These are phyloP conservation scores for Mayamaea pseudoterrestris DNA, from an alignment of 108 stramenopile species.

Conservation along the genomic window DNA sequence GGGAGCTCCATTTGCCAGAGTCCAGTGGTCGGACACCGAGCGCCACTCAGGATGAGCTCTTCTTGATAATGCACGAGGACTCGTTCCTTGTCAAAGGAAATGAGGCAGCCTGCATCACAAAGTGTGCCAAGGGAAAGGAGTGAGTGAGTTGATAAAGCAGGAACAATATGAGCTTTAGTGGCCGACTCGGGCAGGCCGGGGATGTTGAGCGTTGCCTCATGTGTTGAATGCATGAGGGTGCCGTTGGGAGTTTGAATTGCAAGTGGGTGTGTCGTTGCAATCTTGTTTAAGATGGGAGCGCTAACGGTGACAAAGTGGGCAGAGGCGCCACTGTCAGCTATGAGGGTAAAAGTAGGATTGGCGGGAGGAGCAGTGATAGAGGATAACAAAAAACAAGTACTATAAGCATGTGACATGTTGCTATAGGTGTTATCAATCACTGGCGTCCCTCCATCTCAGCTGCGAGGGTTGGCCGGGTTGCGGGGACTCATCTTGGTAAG, in stretches of 20 bases:
- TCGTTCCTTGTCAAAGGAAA: background rate
- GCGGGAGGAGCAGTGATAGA: background rate
- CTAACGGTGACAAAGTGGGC: background rate
- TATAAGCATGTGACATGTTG: no score
- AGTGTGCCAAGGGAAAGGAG: conserved; percentile 10
- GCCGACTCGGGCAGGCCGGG: conserved; percentile 1
- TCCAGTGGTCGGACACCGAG: background rate
- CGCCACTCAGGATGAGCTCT: background rate
- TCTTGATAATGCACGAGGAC: background rate
- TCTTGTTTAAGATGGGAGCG: background rate
- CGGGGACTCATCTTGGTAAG: no score
- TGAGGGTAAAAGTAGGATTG: background rate
- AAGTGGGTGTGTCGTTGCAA: background rate
- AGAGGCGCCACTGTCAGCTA: conserved; percentile 1
- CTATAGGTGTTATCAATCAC: no score
- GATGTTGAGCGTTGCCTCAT: background rate
- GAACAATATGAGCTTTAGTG: conserved; percentile 3
- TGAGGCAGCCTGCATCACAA: conserved; percentile 6
- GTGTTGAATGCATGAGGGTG: conserved; percentile 3
- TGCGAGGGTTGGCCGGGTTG: no score
- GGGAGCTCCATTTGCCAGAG: no score
- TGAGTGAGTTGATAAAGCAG: background rate
- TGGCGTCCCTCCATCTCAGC: no score
- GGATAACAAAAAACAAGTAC: no score
- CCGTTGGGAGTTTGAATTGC: background rate